These are phyloP conservation scores for Lolium perenne DNA, from an alignment of 176 grass and related monocot genomes.

Conservation along the genomic window DNA sequence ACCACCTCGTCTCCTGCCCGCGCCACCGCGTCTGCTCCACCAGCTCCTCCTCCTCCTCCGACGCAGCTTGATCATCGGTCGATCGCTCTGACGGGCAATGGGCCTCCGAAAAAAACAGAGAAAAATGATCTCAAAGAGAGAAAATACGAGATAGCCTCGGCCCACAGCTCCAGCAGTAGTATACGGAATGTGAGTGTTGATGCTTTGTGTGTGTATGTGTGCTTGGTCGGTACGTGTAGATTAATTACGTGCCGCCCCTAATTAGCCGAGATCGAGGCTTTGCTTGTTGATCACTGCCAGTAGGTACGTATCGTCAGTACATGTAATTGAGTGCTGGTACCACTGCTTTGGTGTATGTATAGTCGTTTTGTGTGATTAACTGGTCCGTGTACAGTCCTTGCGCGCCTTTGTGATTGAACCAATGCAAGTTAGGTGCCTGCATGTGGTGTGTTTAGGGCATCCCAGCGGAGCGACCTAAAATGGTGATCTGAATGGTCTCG, in stretches of 20 bases:
- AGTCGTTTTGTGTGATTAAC: slow-evolving; percentile 20
- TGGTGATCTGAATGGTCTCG: too few species aligned
- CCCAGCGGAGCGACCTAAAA: too few species aligned
- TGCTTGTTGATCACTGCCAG: slow-evolving; percentile 24
- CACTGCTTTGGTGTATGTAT: neutral
- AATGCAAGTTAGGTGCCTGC: slow-evolving; percentile 29
- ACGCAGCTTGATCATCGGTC: neutral
- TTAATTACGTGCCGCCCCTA: slow-evolving; percentile 19
- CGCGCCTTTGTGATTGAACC: neutral
- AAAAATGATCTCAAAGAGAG: neutral
- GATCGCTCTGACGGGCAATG: slow-evolving; percentile 1
- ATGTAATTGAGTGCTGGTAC: neutral
- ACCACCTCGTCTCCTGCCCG: slow-evolving; percentile 95
- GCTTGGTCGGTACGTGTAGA: slow-evolving; percentile 38
- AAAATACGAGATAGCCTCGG: slow-evolving; percentile 19
- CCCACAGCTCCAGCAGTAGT: neutral
- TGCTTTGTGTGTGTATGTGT: slow-evolving; percentile 36
- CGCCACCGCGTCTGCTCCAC: slow-evolving; percentile 69
- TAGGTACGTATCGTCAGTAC: neutral
- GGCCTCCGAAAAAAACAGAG: neutral
- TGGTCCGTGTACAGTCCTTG: neutral
- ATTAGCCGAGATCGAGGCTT: slow-evolving; percentile 27
- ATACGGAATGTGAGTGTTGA: slow-evolving; percentile 29
- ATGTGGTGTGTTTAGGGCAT: slow-evolving; percentile 35
- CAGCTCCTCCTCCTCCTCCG: neutral